Percentiles rank a stretch among this genome's conserved stretches.
These are phyloP conservation scores for Heterobasidion irregulare DNA, from an alignment of 1,284 basidiomycete genomes.

Conservation along the genomic window DNA sequence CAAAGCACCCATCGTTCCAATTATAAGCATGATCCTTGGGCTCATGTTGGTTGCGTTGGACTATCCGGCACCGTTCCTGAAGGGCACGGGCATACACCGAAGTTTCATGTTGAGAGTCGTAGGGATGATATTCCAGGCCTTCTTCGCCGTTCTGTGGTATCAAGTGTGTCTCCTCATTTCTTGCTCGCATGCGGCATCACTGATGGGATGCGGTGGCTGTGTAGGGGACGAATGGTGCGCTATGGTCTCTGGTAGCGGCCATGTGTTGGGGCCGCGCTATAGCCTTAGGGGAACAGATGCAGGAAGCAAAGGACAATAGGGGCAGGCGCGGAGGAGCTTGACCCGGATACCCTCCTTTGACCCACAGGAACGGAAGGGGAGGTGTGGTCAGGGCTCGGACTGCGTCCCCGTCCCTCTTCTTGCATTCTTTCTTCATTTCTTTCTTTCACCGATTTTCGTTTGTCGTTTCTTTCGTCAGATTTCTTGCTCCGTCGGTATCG, in stretches of 20 bases:
- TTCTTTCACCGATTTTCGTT: conserved; percentile 5
- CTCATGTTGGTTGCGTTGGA: conserved; percentile 57
- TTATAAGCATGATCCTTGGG: conserved; percentile 52
- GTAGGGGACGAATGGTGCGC: conserved; percentile 69
- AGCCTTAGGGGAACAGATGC: conserved; percentile 56
- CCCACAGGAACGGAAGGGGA: conserved; percentile 3
- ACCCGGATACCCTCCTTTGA: conserved; percentile 15
- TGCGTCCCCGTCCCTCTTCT: conserved; percentile 6
- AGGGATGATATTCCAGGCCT: conserved; percentile 54
- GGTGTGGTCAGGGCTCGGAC: background rate
- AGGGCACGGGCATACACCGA: conserved; percentile 49
- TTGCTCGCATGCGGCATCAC: background rate
- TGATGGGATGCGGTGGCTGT: conserved; percentile 1
- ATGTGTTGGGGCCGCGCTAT: conserved; percentile 57
- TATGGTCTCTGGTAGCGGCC: conserved; percentile 66
- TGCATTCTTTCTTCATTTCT: conserved; percentile 9
- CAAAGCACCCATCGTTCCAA: conserved; percentile 64
- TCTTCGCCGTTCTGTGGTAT: conserved; percentile 67
- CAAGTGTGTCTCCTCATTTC: conserved; percentile 45
- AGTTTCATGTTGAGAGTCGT: conserved; percentile 59
- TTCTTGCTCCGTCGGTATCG: background rate
- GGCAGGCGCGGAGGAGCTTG: conserved; percentile 50
- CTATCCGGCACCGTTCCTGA: conserved; percentile 52
- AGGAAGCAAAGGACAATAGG: conserved; percentile 55
- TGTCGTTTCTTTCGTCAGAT: conserved; percentile 3